Conservation (phyloP, 2,329 filamentous ascomycete species). For the Curvularia sp. region DNA sequence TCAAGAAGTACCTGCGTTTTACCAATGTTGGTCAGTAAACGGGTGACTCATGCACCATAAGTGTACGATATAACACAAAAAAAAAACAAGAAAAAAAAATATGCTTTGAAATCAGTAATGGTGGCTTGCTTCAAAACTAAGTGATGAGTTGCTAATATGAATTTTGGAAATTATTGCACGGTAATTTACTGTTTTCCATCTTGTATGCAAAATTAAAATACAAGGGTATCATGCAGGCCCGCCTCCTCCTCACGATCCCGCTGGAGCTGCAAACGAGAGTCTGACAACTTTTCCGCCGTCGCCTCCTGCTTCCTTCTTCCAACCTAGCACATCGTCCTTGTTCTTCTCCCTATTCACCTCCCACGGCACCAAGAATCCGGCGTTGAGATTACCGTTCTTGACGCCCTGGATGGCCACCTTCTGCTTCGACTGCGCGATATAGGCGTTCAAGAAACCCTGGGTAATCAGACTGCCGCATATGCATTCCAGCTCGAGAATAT, state of each 20-base stretch:
- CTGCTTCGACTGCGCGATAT: conserved; percentile 76
- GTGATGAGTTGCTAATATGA: not conserved
- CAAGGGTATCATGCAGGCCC: conserved; percentile 19
- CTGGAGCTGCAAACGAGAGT: conserved; percentile 62
- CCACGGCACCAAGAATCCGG: conserved; percentile 80
- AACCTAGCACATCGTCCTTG: conserved; percentile 73
- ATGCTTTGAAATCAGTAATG: not conserved
- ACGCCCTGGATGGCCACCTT: conserved; percentile 85
- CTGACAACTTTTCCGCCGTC: conserved; percentile 63
- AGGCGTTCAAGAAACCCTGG: conserved; percentile 83
- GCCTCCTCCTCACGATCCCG: conserved; percentile 34
- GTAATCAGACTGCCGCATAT: conserved; percentile 78
- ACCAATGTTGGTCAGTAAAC: conserved; percentile 59
- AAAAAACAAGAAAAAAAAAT: not conserved
- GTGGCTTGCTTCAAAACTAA: not conserved
- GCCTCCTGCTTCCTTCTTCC: conserved; percentile 63
- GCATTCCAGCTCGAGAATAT: conserved; percentile 74
- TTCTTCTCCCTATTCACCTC: conserved; percentile 69
- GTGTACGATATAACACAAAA: conserved; percentile 2
- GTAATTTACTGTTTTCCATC: too few relatives aligned
- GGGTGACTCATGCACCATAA: not conserved
- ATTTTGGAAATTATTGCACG: not conserved
- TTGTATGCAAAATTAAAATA: not conserved
- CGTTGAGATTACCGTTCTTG: conserved; percentile 65
- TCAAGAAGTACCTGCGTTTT: conserved; percentile 75